Evolutionary conservation across 352 stramenopile genomes (phyloP), one percentile per base, ranked within the genome.

Genomic region (Albugo laibachii): DNA sequence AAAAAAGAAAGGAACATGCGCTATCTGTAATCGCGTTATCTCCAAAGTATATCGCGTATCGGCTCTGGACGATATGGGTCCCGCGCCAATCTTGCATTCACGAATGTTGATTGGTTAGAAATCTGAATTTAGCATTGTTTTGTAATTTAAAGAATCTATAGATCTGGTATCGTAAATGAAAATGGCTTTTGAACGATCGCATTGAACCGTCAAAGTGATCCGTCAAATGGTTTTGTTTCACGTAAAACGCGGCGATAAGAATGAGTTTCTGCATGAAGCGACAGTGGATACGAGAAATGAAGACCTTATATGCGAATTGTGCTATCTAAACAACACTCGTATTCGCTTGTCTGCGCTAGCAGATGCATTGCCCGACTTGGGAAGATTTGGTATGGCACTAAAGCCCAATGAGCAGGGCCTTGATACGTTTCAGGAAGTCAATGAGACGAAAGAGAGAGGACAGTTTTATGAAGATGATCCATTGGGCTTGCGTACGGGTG

Each of bases 241-340:
- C 58, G 70, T 95, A 1, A 94, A 95, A 65, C 69, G 69, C 27
- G 63, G 65, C 36, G 79, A 92, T 52, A 70, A 77, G 53, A 91
- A 92, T 64, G 73, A 83, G 53, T 97, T 97, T 53, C 66, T 96
- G 40, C 93, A 77, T 58, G 76, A 95, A 58, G 82, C 88, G 19
- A 80, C 69, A 1, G 59, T 71, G 19, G 51, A 51, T 2, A 81
- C 74, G 21, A 59, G 56, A 50, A 92, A 94, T 55, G 85, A 96
- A 58, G 55, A 49, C 43, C 55, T 97, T 13, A 78, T 95, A 36
- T 63, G 75, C 48, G 66, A 80, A 21, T 64, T 97, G 35, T 87
- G 82, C 45, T 49, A 61, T 31, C 47, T 96, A 42, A 69, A 91
- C 50, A 96, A 96, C 58, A 48, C 69, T 42, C 66, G 83, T 11